Evolutionary conservation across 164 flowering plant genomes (phyloP).

Genomic region (Protea cynaroides): DNA sequence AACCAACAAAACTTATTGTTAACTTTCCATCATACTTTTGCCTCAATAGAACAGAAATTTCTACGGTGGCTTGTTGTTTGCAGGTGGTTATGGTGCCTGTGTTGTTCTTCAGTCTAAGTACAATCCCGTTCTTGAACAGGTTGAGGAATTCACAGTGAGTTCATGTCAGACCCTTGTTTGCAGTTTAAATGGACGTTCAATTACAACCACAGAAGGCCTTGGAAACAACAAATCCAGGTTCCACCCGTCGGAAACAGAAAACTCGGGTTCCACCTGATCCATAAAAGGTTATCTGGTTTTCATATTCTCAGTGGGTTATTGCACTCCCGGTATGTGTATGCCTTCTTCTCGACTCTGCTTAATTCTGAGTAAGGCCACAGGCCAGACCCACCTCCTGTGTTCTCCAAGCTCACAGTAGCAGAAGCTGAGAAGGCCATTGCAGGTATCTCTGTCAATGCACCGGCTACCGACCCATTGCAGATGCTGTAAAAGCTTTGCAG

Average conservation of each 20-base stretch:
- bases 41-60: neutral
- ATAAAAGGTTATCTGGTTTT: slow-evolving; percentile 74
- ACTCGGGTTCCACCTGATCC: too few relatives aligned
- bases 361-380: slow-evolving; percentile 57
- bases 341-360: slow-evolving; percentile 66
- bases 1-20: too few relatives aligned
- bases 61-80: slow-evolving; percentile 4
- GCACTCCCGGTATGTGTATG: slow-evolving; percentile 95
- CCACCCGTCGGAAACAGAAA: too few relatives aligned
- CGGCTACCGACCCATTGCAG: slow-evolving; percentile 13
- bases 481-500: too few relatives aligned
- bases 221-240: slow-evolving; percentile 75
- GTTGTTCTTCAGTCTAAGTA: slow-evolving; percentile 78
- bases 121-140: slow-evolving; percentile 41
- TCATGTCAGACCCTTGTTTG: slow-evolving; percentile 87
- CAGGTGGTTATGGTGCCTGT: slow-evolving; percentile 99
- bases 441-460: slow-evolving; percentile 92
- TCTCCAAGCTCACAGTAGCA: slow-evolving; percentile 62
- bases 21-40: too few relatives aligned
- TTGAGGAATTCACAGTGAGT: too few relatives aligned
- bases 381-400: slow-evolving; percentile 50
- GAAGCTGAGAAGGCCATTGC: slow-evolving; percentile 66
- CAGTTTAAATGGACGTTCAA: slow-evolving; percentile 69
- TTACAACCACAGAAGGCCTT: slow-evolving; percentile 86
- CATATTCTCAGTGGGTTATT: slow-evolving; percentile 96